These are phyloP conservation scores for Spathaspora boniae DNA, from an alignment of 805 yeast species.

Conservation along the genomic window DNA sequence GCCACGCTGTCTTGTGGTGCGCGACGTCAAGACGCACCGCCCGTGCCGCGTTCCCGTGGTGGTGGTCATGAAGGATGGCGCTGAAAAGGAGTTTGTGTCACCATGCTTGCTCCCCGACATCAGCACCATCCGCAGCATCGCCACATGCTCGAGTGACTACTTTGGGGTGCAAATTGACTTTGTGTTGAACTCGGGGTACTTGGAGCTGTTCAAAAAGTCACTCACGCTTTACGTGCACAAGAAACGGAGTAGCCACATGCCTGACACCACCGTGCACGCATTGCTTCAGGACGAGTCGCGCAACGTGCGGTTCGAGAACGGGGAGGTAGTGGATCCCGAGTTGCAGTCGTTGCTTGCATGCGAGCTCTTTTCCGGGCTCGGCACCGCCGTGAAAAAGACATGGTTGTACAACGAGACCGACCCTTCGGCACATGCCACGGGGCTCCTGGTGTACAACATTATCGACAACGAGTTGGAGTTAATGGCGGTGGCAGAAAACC, in stretches of 20 bases:
- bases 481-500: constrained; percentile 36
- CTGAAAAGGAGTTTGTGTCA: constrained; percentile 32
- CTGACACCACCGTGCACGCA: constrained; percentile 29
- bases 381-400: constrained; percentile 27
- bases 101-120: constrained; percentile 73
- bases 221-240: constrained; percentile 52
- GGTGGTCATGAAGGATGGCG: constrained; percentile 38
- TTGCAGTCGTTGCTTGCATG: too few relatives aligned
- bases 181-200: constrained; percentile 36
- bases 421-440: constrained; percentile 18
- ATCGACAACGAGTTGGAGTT: constrained; percentile 58
- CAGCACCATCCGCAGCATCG: constrained; percentile 44
- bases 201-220: constrained; percentile 39
- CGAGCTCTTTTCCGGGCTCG: too few relatives aligned
- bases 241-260: constrained; percentile 38
- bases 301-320: constrained; percentile 20
- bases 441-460: constrained; percentile 41
- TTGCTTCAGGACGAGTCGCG: constrained; percentile 35
- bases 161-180: constrained; percentile 52
- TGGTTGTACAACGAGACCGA: constrained; percentile 23
- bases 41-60: constrained; percentile 49
- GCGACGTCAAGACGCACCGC: constrained; percentile 61
- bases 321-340: constrained; percentile 21
- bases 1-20: constrained; percentile 72
- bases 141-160: constrained; percentile 45